These are phyloP conservation scores for Marasmius tenuissimus DNA, from an alignment of 1,284 basidiomycete species.

Conservation along the genomic window DNA sequence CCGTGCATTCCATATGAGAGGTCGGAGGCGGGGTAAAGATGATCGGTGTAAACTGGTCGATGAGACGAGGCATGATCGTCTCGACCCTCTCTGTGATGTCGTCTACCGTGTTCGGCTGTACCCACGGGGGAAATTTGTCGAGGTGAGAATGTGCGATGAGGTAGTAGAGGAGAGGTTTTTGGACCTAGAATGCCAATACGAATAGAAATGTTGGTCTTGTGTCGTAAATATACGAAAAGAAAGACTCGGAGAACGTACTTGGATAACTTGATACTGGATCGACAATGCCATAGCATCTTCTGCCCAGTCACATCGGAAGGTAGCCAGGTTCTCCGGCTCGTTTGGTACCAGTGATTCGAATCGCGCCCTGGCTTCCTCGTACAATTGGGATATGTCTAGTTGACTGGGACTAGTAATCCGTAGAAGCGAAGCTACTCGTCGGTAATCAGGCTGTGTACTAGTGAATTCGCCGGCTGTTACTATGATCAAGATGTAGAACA, in stretches of 20 bases:
- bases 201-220: slow-evolving; percentile 10
- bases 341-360: slow-evolving; percentile 46
- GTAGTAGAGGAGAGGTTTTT: slow-evolving; percentile 12
- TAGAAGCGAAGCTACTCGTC: slow-evolving; percentile 48
- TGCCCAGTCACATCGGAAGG: slow-evolving; percentile 35
- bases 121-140: slow-evolving; percentile 2
- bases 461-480: background rate
- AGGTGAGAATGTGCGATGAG: slow-evolving; percentile 7
- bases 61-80: slow-evolving; percentile 47
- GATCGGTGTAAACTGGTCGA: slow-evolving; percentile 67
- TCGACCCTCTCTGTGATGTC: slow-evolving; percentile 33
- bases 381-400: slow-evolving; percentile 54
- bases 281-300: slow-evolving; percentile 54
- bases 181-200: background rate
- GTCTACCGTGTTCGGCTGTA: background rate
- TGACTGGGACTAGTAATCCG: slow-evolving; percentile 53
- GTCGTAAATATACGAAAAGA: slow-evolving; percentile 35
- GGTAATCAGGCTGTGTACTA: slow-evolving; percentile 25
- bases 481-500: slow-evolving; percentile 3
- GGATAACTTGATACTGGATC: slow-evolving; percentile 38
- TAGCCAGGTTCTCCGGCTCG: slow-evolving; percentile 33
- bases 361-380: slow-evolving; percentile 39
- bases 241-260: background rate
- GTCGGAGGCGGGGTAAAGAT: slow-evolving; percentile 70
- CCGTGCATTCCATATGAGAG: slow-evolving; percentile 70